Evolutionary conservation across 352 stramenopile genomes (phyloP), one percentile per base, ranked within the genome.

Genomic region (Globisporangium canariense): DNA sequence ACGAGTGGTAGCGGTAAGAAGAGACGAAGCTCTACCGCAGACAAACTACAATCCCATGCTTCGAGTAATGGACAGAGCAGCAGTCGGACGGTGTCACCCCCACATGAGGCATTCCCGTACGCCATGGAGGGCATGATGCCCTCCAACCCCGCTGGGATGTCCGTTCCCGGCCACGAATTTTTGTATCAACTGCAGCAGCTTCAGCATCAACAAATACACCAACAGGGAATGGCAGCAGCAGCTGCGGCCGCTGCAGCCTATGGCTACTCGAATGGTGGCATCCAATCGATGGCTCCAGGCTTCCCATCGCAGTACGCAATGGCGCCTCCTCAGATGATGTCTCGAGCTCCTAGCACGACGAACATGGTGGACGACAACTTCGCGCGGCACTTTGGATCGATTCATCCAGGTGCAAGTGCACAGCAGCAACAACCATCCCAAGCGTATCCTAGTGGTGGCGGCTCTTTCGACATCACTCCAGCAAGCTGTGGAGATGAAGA

Each of bases 121-220:
- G 25, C 28, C 2, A 64, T 70, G 40, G 60, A 60, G 49, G 10
- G 32, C 16, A 62, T 59, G 65, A 55, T 66, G 53, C 2, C 58
- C 16, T 20, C 50, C 10, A 32, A 47, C 36, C 16, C 61, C n/a
- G 43, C 55, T 28, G 49, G 36, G 16, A 66, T 55, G 20, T 7
- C 41, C 30, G 53, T 51, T 0, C 45, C 70, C 18, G 60, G 55
- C 3, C 69, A 69, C 10, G 75, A 60, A n/a, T 67, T 83, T 36
- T 41, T 89, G 2, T 75, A 82, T 51, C 77, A 89, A 61, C 55
- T 89, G 32, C 79, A 86, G 25, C 73, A 85, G 30, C 70, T 84
- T 3, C 74, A 81, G 49, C 70, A 77, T 13, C 73, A 79, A 50
- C 69, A 77, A 32, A 52, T 73, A 32, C 63, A 72, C 5, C 73